Conservation (phyloP, 2,329 filamentous ascomycete genomes). For the Aspergillus brunneoviolaceus region DNA sequence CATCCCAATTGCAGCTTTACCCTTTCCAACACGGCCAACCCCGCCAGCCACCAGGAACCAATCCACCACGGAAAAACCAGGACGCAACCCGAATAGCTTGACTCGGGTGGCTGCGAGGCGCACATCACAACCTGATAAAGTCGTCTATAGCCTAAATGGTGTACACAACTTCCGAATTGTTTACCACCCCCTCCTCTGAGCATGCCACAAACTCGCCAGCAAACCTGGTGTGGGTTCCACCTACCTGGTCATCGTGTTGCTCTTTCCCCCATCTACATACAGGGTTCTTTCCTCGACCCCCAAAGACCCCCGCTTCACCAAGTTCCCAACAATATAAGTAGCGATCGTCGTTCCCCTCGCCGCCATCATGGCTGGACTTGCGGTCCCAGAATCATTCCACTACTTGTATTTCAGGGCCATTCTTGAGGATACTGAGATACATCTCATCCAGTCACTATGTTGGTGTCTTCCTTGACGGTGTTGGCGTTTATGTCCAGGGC, state of each 20-base stretch:
- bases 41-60: neutral
- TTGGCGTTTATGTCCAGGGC: constrained; percentile 20
- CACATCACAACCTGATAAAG: neutral
- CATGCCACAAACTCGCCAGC: neutral
- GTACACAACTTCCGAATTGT: neutral
- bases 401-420: neutral
- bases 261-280: neutral
- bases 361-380: neutral
- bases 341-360: neutral
- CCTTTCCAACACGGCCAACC: neutral
- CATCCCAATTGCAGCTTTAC: neutral
- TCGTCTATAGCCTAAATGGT: neutral
- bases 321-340: neutral
- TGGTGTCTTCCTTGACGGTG: neutral
- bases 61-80: neutral
- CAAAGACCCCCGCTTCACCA: neutral
- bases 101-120: neutral
- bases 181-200: neutral
- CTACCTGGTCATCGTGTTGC: neutral
- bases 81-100: neutral
- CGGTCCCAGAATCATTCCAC: neutral
- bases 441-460: neutral
- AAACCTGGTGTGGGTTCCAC: neutral
- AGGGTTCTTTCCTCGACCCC: neutral
- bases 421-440: neutral